Conservation (phyloP, 2,329 filamentous ascomycete genomes). For the Hymenoscyphus fructigenus region DNA sequence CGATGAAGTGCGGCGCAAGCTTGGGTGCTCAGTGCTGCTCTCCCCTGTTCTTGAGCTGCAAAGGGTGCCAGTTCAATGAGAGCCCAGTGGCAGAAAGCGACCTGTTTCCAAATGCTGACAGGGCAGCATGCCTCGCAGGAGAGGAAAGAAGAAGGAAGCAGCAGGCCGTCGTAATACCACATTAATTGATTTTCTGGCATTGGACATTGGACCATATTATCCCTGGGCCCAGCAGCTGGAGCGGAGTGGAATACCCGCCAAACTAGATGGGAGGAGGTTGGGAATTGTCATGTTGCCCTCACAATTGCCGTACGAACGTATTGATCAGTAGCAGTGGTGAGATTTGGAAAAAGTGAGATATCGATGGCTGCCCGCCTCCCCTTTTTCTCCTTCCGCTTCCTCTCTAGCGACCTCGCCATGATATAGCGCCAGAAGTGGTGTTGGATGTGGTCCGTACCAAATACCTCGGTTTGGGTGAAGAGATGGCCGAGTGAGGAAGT, state of each 20-base stretch:
- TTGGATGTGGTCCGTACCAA: background rate
- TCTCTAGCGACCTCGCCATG: background rate
- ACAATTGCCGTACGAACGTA: too few species aligned
- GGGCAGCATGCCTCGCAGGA: background rate
- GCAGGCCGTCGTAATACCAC: constrained; percentile 1
- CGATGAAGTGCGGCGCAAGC: background rate
- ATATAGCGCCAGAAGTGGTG: background rate
- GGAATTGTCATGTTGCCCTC: background rate
- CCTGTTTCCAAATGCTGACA: background rate
- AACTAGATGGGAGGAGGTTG: background rate
- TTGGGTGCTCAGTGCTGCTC: background rate
- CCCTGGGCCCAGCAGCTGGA: background rate
- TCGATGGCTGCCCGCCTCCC: background rate
- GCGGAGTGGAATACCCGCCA: background rate
- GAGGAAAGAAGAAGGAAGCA: background rate
- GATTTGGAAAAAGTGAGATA: background rate
- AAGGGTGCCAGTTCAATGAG: background rate
- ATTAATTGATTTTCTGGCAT: background rate
- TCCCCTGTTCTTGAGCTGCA: background rate
- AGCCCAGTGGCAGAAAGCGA: background rate
- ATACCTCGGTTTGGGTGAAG: too few species aligned
- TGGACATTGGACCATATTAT: background rate
- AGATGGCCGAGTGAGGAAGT: background rate
- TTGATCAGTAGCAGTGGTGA: background rate
- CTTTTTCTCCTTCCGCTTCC: background rate